Evolutionary conservation across 2,329 filamentous ascomycete species (phyloP), one percentile per base, ranked within the genome.

Genomic region (Aspergillus fructus): DNA sequence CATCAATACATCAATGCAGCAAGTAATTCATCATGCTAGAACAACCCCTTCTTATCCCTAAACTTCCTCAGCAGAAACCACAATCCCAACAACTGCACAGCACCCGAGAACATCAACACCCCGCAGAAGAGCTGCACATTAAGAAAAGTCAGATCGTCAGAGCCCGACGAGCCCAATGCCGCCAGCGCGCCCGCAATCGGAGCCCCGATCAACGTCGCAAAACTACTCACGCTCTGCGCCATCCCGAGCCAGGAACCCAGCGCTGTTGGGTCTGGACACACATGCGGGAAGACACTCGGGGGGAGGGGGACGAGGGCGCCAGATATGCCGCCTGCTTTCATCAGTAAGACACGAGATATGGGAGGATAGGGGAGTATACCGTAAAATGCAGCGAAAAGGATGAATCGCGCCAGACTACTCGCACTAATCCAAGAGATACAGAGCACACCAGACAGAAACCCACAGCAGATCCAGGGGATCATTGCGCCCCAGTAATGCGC

Each of bases 291-390:
- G 0, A 80, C 80, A 0, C 85, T 83, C 0, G 86, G 85, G 55
- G 88, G 87, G 6, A 89, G 70, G 17, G 80, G 80, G 68, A 89
- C 85, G 41, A 89, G 80, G 0, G 78, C 83, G 0, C 84, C 86
- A 0, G 80, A 83, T 4, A 81, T 81, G 51, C 86, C 77, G 4
- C 55, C 49, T 57, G n/a, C 5, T 3, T 21, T 2, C 13, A 6
- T 50, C 21, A 24, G 47, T 9, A 37, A 4, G 12, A 8, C 33
- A 34, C 13, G n/a, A n/a, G n/a, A n/a, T n/a, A n/a, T n/a, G n/a
- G 6, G 5, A n/a, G 39, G 47, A 46, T 7, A 12, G 24, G 5
- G 24, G 13, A 17, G 17, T 49, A 57, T 49, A 57, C 88, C 88
- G 63, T 87, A 88, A 48, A 87, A 78, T 0, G 79, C 74, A 0